Base-by-base conservation (phyloP, 2,329 filamentous ascomycete genomes). In the Colletotrichum truncatum region DNA sequence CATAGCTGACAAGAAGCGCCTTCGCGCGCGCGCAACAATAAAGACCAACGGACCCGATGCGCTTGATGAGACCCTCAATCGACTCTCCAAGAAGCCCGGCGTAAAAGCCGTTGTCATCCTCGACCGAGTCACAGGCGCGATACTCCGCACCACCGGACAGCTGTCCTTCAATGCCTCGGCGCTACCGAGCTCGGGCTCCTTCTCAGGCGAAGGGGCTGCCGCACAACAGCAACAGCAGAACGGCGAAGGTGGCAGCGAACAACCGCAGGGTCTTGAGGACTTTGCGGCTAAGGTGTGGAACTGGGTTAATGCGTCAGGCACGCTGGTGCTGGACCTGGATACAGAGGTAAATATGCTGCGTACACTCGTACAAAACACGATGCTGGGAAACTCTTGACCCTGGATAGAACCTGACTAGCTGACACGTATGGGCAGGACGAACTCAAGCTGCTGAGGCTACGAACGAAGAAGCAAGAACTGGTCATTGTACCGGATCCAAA, bases 381-480 rank as follows among this genome's bases (percentile, higher is more conserved):
- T 10, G 45, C 25, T 46, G 23, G 0, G 14, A 46, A n/a, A 28
- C 10, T 0, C 18, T 4, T 3, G 23, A 12, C 21, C 18, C n/a
- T 21, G 26, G n/a, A n/a, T n/a, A n/a, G n/a, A n/a, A n/a, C n/a
- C n/a, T n/a, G n/a, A n/a, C 45, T 64, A 34, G 49, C 41, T 36
- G 53, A 54, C 54, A 30, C n/a, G 14, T 7, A 18, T 11, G 36
- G 23, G 21, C 68, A 91, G 85, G 93, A 96, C 72, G 92, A 94
- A 74, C 78, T 94, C 68, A 93, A 90, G 78, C 81, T 96, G 49
- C 78, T 96, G 54, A 85, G 92, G 68, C 75, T 97, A 69, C 86
- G 93, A 69, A 95, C 92, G n/a, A 93, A 90, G 81, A 94, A 92
- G 77, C 91, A 94, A 71, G 93, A 97, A 77, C 80, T 96, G 67